These are phyloP conservation scores for Diospyros lotus DNA, from an alignment of 148 eudicot species.

Conservation along the genomic window DNA sequence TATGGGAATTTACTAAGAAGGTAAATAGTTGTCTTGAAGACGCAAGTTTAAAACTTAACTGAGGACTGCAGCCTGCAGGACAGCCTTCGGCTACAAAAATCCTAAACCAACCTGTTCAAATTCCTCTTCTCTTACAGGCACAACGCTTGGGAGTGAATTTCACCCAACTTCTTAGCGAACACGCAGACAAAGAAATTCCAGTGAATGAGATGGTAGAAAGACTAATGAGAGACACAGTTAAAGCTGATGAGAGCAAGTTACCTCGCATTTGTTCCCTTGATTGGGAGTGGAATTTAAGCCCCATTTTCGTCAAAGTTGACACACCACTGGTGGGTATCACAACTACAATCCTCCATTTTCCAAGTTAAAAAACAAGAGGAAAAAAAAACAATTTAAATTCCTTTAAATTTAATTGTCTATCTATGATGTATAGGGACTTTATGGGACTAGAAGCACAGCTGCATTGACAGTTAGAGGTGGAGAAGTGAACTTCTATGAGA, in stretches of 20 bases:
- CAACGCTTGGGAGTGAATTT: slow-evolving; percentile 47
- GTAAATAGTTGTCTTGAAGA: too few relatives aligned
- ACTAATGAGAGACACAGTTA: slow-evolving; percentile 55
- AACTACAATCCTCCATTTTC: background rate
- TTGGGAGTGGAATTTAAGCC: slow-evolving; percentile 61
- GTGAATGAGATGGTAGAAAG: slow-evolving; percentile 48
- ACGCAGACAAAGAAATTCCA: slow-evolving; percentile 42
- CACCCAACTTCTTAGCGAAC: slow-evolving; percentile 24
- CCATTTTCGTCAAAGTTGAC: slow-evolving; percentile 60
- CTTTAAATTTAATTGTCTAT: background rate
- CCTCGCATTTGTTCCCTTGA: slow-evolving; percentile 55
- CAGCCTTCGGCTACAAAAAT: background rate
- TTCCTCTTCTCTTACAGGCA: slow-evolving; percentile 26
- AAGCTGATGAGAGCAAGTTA: slow-evolving; percentile 51
- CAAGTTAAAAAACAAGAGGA: too few relatives aligned
- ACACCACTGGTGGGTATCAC: slow-evolving; percentile 47
- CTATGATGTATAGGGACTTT: slow-evolving; percentile 37
- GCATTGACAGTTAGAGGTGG: slow-evolving; percentile 35
- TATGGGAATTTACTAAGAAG: too few relatives aligned
- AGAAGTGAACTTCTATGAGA: slow-evolving; percentile 55
- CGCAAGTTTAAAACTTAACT: too few relatives aligned
- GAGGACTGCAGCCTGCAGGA: too few relatives aligned
- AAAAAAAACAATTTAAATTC: background rate
- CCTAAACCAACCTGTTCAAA: background rate
- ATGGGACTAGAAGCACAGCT: slow-evolving; percentile 68